phyloP scores from a whole-genome alignment of 176 grass and related monocot species.

The Juncus inflexus region DNA sequence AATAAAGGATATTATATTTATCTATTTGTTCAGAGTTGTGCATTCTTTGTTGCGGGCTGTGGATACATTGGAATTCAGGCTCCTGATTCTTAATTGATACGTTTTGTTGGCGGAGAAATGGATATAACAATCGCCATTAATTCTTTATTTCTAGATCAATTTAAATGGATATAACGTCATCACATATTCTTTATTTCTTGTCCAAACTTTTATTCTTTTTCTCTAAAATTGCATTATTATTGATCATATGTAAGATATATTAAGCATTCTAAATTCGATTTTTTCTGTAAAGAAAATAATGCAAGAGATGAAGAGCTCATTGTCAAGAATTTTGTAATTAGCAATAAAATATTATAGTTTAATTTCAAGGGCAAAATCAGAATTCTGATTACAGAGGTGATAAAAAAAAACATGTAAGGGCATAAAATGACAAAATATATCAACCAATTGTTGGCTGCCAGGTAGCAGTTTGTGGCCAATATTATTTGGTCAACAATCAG shows the following conservation, averaged over 20 bases:
- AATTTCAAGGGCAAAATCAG: too few relatives aligned
- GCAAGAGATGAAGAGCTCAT: too few relatives aligned
- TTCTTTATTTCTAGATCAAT: too few relatives aligned
- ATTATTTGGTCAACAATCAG: too few relatives aligned
- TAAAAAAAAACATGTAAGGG: too few relatives aligned
- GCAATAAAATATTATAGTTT: too few relatives aligned
- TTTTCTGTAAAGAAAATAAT: slow-evolving; percentile 4
- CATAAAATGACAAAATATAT: too few relatives aligned
- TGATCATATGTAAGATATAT: not conserved
- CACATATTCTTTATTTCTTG: not conserved
- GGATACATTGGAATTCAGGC: slow-evolving; percentile 57
- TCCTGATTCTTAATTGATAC: slow-evolving; percentile 36
- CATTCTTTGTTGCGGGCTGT: slow-evolving; percentile 70
- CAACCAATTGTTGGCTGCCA: too few relatives aligned
- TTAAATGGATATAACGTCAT: not conserved
- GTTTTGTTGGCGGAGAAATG: not conserved
- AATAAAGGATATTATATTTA: slow-evolving; percentile 78
- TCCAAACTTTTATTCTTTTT: not conserved
- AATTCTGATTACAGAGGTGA: too few relatives aligned
- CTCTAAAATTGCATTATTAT: slow-evolving; percentile 2
- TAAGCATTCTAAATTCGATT: slow-evolving; percentile 2
- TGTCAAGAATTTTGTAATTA: too few relatives aligned
- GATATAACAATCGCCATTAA: too few relatives aligned
- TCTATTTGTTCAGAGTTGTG: slow-evolving; percentile 59
- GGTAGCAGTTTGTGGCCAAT: too few relatives aligned